These are phyloP conservation scores for Talaromyces wortmannii DNA, from an alignment of 495 filamentous ascomycete genomes.

Conservation along the genomic window DNA sequence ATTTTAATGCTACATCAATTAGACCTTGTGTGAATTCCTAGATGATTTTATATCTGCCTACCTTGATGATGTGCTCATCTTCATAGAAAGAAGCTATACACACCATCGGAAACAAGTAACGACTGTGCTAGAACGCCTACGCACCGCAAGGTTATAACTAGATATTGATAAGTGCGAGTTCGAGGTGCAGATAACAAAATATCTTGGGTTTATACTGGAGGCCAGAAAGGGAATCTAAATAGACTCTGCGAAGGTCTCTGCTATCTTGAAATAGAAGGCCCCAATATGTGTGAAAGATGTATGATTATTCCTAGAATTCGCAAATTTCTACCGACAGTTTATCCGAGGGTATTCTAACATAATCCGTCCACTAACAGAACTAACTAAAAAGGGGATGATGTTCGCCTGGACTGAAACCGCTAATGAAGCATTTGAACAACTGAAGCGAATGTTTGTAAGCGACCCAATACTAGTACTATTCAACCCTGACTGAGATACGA, in stretches of 20 bases:
- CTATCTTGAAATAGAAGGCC: constrained; percentile 15
- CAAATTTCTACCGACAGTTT: constrained; percentile 27
- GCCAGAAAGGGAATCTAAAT: constrained; percentile 14
- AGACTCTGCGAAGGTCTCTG: constrained; percentile 14
- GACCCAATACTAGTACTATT: constrained; percentile 16
- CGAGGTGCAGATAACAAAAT: constrained; percentile 10
- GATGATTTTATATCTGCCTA: constrained; percentile 21
- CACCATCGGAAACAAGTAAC: constrained; percentile 14
- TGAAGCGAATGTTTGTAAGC: constrained; percentile 30
- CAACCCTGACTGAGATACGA: constrained; percentile 8
- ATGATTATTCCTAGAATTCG: constrained; percentile 19
- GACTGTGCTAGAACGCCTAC: constrained; percentile 13
- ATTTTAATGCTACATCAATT: constrained; percentile 1
- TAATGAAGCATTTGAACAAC: constrained; percentile 60
- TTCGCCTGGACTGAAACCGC: constrained; percentile 45
- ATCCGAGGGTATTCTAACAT: constrained; percentile 17
- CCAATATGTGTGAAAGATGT: constrained; percentile 14
- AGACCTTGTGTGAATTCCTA: constrained; percentile 11
- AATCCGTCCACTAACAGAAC: no score
- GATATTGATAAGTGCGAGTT: constrained; percentile 26
- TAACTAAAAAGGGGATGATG: constrained; percentile 6
- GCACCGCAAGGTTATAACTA: constrained; percentile 9
- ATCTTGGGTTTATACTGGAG: constrained; percentile 17
- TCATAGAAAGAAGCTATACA: constrained; percentile 5
- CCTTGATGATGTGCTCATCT: constrained; percentile 23